These are phyloP conservation scores for Magnolia kwangsiensis DNA, from an alignment of 164 flowering plant genomes.

Conservation along the genomic window DNA sequence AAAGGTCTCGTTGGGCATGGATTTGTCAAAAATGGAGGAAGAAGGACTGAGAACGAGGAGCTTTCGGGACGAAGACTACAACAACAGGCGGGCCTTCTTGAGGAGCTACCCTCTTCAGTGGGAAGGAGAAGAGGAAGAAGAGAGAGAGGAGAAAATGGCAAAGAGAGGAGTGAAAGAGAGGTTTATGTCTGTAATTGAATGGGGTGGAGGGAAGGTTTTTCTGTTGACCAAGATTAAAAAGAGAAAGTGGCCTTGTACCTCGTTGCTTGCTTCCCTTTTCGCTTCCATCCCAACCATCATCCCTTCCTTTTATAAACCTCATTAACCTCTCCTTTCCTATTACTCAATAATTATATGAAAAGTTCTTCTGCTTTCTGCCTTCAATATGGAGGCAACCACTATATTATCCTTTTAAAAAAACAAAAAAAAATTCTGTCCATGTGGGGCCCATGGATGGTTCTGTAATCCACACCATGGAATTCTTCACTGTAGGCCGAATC, in stretches of 20 bases:
- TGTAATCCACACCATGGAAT: background rate
- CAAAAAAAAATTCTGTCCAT: background rate
- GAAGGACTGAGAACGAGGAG: conserved; percentile 25
- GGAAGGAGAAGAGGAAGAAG: conserved; percentile 22
- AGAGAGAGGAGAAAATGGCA: background rate
- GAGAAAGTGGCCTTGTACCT: conserved; percentile 30
- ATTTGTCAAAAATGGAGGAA: conserved; percentile 1
- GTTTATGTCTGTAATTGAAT: conserved; percentile 26
- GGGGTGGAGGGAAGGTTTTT: conserved; percentile 35
- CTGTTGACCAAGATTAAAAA: conserved; percentile 38
- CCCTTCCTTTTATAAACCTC: conserved; percentile 8
- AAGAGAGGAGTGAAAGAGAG: conserved; percentile 25
- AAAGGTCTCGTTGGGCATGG: background rate
- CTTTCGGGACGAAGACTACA: conserved; percentile 48
- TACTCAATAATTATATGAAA: background rate
- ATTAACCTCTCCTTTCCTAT: background rate
- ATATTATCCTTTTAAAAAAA: too few relatives aligned
- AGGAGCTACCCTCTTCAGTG: conserved; percentile 56
- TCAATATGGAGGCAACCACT: too few relatives aligned
- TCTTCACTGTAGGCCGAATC: background rate
- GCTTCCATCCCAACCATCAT: conserved; percentile 25
- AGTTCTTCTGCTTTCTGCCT: background rate
- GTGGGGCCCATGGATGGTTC: background rate
- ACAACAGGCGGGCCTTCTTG: conserved; percentile 40
- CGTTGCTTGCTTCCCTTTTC: conserved; percentile 34